Percentiles rank a stretch among this genome's conserved stretches.
Conservation (phyloP, 78 protist species). For the Dictyostelium discoideum region dicty_2.7 NC_007088.5:2133501-2134000, state of each 20-base stretch:
- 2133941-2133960: conserved; percentile 30
- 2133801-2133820: too few species aligned
- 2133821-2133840: neutral
- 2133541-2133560: neutral
- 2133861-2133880: conserved; percentile 31
- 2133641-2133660: neutral
- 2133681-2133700: neutral
- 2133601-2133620: conserved; percentile 5
- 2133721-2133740: neutral
- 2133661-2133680: too few species aligned
- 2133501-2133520: neutral
- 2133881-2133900: neutral
- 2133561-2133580: too few species aligned
- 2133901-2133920: neutral
- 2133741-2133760: too few species aligned
- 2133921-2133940: conserved; percentile 22
- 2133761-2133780: too few species aligned
- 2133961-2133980: neutral
- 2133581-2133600: neutral
- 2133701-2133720: neutral
- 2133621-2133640: conserved; percentile 57
- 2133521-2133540: neutral
- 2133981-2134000: neutral
- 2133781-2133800: too few species aligned
- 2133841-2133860: conserved; percentile 41